Evolutionary conservation across 2,329 filamentous ascomycete species (phyloP).

Genomic region (Chrysoporthe cubensis): DNA sequence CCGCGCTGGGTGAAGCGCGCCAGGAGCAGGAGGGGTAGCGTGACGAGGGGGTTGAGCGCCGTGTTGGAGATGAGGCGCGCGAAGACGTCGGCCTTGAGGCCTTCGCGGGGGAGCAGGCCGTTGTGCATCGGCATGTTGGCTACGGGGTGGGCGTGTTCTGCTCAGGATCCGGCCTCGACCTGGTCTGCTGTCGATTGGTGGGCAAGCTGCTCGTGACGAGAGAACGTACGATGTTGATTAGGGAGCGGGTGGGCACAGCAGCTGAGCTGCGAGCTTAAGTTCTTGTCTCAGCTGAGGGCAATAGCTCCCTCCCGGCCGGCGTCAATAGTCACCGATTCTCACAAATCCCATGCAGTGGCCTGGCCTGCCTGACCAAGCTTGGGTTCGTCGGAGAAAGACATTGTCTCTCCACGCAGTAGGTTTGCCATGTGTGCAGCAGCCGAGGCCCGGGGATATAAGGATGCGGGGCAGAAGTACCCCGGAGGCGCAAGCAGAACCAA

Average conservation of each 20-base stretch:
- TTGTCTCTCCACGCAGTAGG: not conserved
- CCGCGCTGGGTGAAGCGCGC: slow-evolving; percentile 68
- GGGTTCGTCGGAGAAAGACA: not conserved
- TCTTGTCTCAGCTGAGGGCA: not conserved
- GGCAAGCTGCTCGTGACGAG: not conserved
- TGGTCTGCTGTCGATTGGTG: too few species aligned
- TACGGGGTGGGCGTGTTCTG: not conserved
- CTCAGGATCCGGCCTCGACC: not conserved
- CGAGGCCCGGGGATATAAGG: slow-evolving; percentile 5
- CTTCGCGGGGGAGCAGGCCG: slow-evolving; percentile 59
- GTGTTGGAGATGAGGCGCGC: slow-evolving; percentile 61
- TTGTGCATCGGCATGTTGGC: slow-evolving; percentile 51
- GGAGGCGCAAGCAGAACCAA: not conserved
- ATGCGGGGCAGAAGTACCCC: not conserved
- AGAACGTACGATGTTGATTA: not conserved
- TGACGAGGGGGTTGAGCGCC: slow-evolving; percentile 65
- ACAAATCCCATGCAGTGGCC: not conserved
- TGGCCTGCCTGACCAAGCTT: not conserved
- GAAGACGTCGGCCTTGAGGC: slow-evolving; percentile 64
- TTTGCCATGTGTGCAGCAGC: not conserved
- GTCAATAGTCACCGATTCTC: not conserved
- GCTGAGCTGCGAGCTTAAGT: not conserved
- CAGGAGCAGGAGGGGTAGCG: slow-evolving; percentile 66
- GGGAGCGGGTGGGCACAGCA: not conserved
- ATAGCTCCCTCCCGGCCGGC: not conserved